Percentiles rank a stretch among this genome's conserved stretches.
Evolutionary conservation across 495 filamentous ascomycete species (phyloP).

Genomic region (Penicillium antarcticum): DNA sequence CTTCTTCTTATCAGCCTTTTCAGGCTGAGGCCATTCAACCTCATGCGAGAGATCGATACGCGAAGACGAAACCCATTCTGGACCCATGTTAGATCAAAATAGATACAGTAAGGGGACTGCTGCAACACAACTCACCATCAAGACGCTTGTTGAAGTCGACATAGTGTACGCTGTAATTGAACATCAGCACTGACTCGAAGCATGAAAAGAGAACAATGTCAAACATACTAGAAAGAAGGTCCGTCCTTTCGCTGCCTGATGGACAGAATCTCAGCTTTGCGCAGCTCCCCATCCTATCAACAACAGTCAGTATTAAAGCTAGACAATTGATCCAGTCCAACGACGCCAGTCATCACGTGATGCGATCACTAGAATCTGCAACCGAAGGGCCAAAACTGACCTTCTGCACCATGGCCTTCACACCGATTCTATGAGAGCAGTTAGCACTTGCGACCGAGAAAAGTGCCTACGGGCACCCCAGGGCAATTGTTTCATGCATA

Average conservation of each 20-base stretch:
- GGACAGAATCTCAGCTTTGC: conserved; percentile 90
- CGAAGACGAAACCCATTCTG: conserved; percentile 81
- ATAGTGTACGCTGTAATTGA: conserved; percentile 73
- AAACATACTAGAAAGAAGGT: conserved; percentile 70
- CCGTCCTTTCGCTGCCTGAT: conserved; percentile 81
- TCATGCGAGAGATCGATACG: conserved; percentile 78
- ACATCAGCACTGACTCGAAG: conserved; percentile 15
- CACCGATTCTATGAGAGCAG: conserved; percentile 56
- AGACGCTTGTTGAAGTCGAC: conserved; percentile 99
- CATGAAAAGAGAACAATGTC: neutral
- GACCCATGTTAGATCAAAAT: conserved; percentile 14
- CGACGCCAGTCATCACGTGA: conserved; percentile 36
- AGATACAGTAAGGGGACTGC: neutral
- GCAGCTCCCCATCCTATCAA: conserved; percentile 70
- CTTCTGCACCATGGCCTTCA: conserved; percentile 71
- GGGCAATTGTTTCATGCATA: neutral
- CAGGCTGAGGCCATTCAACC: conserved; percentile 74
- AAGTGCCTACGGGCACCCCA: conserved; percentile 16
- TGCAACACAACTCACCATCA: conserved; percentile 50
- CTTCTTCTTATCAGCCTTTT: conserved; percentile 67
- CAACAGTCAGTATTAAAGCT: conserved; percentile 12
- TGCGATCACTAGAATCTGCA: conserved; percentile 14
- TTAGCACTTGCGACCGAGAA: conserved; percentile 49
- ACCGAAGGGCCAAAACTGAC: conserved; percentile 30
- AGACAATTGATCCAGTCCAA: neutral